Percentiles rank a stretch among this genome's conserved stretches.
These are phyloP conservation scores for Alternaria tenuissima DNA, from an alignment of 2,329 filamentous ascomycete species.

Conservation along the genomic window DNA sequence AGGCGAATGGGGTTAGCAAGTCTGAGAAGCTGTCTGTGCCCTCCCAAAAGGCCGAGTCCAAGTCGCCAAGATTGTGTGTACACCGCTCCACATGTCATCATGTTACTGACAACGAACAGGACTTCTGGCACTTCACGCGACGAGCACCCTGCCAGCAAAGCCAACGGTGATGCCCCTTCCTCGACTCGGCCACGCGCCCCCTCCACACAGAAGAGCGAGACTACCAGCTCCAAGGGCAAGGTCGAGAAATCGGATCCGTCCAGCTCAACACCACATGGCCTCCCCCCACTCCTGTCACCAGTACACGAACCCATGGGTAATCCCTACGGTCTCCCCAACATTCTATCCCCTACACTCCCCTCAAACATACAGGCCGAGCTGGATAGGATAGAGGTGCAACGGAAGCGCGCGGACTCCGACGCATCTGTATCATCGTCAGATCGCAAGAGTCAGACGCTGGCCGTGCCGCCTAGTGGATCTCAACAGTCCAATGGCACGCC, in stretches of 20 bases:
- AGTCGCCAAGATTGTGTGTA: constrained; percentile 32
- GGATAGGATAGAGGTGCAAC: constrained; percentile 52
- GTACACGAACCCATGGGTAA: constrained; percentile 54
- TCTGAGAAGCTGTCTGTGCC: constrained; percentile 27
- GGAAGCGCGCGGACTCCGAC: constrained; percentile 47
- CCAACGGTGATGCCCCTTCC: constrained; percentile 20
- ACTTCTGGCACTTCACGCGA: constrained; percentile 25
- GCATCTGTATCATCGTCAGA: constrained; percentile 48
- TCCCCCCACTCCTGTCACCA: constrained; percentile 50
- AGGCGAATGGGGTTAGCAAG: constrained; percentile 39
- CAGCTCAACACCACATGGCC: constrained; percentile 47
- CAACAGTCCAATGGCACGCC: constrained; percentile 30
- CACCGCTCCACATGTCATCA: background rate
- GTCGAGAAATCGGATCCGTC: constrained; percentile 40
- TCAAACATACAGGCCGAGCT: constrained; percentile 64
- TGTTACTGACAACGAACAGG: constrained; percentile 31
- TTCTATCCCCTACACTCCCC: constrained; percentile 67
- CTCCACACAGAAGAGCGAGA: constrained; percentile 49
- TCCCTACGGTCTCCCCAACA: constrained; percentile 56
- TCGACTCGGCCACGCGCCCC: constrained; percentile 24
- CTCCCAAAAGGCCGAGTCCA: constrained; percentile 24
- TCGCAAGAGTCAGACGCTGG: constrained; percentile 37
- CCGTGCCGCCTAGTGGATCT: constrained; percentile 28
- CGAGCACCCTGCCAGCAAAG: constrained; percentile 27
- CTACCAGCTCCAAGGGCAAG: constrained; percentile 46